Percentiles rank a stretch among this genome's conserved stretches.
Conservation (phyloP, 768 basidiomycete genomes). For the Steccherinum ochraceum region DNA sequence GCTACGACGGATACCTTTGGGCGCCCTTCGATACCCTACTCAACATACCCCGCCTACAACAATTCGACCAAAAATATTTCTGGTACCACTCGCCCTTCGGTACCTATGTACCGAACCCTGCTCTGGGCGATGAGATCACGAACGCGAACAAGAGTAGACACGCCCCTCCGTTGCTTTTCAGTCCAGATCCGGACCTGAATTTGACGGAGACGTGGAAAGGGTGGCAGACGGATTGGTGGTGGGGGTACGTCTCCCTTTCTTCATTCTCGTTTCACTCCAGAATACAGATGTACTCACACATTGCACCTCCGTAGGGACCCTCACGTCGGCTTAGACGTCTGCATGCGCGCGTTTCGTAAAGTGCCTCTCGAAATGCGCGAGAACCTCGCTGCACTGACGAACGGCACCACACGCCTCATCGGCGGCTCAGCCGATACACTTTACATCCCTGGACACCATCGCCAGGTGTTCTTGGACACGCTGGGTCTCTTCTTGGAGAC, state of each 20-base stretch:
- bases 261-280: neutral
- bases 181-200: constrained; percentile 32
- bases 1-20: constrained; percentile 48
- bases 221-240: constrained; percentile 39
- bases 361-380: constrained; percentile 30
- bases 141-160: constrained; percentile 22
- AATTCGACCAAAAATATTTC: constrained; percentile 37
- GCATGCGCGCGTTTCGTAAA: constrained; percentile 34
- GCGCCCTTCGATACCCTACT: constrained; percentile 45
- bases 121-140: constrained; percentile 16
- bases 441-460: constrained; percentile 40
- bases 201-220: constrained; percentile 35
- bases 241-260: constrained; percentile 1
- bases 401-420: constrained; percentile 31
- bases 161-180: constrained; percentile 34
- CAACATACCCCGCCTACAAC: constrained; percentile 41
- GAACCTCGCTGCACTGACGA: constrained; percentile 28
- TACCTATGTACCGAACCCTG: constrained; percentile 35
- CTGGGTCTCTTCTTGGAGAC: constrained; percentile 40
- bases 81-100: constrained; percentile 48
- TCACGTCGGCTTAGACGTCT: constrained; percentile 37
- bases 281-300: neutral
- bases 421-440: constrained; percentile 45
- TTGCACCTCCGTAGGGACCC: constrained; percentile 35
- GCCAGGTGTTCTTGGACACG: constrained; percentile 32